These are phyloP conservation scores for Blastomyces percursus DNA, from an alignment of 2,329 filamentous ascomycete genomes.

Conservation along the genomic window DNA sequence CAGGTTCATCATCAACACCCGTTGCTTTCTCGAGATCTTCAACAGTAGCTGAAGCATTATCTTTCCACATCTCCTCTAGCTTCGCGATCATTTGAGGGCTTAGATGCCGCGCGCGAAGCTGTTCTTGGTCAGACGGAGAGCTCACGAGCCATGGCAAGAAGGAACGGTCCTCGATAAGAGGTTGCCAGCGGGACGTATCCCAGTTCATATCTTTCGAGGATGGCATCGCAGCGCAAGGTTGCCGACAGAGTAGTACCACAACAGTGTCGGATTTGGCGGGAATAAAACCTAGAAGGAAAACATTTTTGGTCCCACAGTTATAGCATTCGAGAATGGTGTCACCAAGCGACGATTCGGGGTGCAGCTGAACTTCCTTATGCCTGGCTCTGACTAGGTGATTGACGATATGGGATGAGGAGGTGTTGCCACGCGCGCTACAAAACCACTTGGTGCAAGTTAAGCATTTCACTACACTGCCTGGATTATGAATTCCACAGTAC, in stretches of 20 bases:
- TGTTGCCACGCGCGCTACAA: conserved; percentile 92
- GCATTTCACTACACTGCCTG: conserved; percentile 91
- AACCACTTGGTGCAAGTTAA: conserved; percentile 97
- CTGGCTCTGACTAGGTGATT: conserved; percentile 94
- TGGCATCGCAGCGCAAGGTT: conserved; percentile 86
- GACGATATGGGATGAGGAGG: conserved; percentile 93
- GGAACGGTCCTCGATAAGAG: conserved; percentile 89
- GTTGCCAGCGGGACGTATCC: conserved; percentile 97
- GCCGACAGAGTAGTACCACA: conserved; percentile 89
- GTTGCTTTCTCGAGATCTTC: conserved; percentile 83
- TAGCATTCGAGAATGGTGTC: conserved; percentile 98
- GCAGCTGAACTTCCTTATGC: conserved; percentile 97
- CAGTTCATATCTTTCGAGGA: conserved; percentile 99
- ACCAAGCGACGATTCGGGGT: conserved; percentile 82
- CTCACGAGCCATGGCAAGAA: conserved; percentile 91
- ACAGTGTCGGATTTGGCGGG: conserved; percentile 98
- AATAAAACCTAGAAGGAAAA: conserved; percentile 94
- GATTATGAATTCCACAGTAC: conserved; percentile 95
- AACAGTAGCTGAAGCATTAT: conserved; percentile 78
- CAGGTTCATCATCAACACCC: conserved; percentile 87
- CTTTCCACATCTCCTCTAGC: conserved; percentile 97
- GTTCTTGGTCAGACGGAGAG: conserved; percentile 82
- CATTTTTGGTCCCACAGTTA: conserved; percentile 98
- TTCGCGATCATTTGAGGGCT: conserved; percentile 92
- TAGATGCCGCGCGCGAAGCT: conserved; percentile 85